These are phyloP conservation scores for Gardenia jasminoides DNA, from an alignment of 257 asterid genomes.

Conservation along the genomic window DNA sequence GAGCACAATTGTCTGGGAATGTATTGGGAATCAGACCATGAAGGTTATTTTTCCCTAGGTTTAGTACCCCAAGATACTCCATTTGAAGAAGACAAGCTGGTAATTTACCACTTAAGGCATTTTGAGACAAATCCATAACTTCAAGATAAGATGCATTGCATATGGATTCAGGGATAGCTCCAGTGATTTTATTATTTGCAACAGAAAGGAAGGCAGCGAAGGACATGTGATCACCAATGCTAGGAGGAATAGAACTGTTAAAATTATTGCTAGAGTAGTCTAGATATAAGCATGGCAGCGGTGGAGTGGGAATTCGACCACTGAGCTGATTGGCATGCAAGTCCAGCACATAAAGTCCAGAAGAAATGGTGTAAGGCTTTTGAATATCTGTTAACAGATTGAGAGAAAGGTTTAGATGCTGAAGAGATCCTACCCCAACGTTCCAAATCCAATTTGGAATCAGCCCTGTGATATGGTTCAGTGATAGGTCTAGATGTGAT, in stretches of 20 bases:
- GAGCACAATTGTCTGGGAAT: conserved; percentile 24
- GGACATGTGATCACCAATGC: conserved; percentile 22
- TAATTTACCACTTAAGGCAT: conserved; percentile 34
- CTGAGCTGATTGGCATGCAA: conserved; percentile 32
- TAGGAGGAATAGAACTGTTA: conserved; percentile 29
- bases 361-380: conserved; percentile 16
- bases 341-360: conserved; percentile 10
- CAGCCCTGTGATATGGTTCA: conserved; percentile 31
- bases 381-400: conserved; percentile 28
- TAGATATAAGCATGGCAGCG: conserved; percentile 18
- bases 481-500: conserved; percentile 32
- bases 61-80: conserved; percentile 23
- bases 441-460: conserved; percentile 45
- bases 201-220: conserved; percentile 27
- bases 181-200: conserved; percentile 30
- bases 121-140: conserved; percentile 48
- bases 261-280: conserved; percentile 57
- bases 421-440: neutral
- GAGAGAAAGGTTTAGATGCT: conserved; percentile 24
- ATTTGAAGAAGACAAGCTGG: conserved; percentile 33
- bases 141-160: conserved; percentile 30
- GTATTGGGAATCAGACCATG: conserved; percentile 34
- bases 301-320: conserved; percentile 29
- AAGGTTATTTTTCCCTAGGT: conserved; percentile 35
- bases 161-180: conserved; percentile 42